phyloP scores from a whole-genome alignment of 192 early-diverging fungal species.

The Rhizophlyctis rosea region DNA sequence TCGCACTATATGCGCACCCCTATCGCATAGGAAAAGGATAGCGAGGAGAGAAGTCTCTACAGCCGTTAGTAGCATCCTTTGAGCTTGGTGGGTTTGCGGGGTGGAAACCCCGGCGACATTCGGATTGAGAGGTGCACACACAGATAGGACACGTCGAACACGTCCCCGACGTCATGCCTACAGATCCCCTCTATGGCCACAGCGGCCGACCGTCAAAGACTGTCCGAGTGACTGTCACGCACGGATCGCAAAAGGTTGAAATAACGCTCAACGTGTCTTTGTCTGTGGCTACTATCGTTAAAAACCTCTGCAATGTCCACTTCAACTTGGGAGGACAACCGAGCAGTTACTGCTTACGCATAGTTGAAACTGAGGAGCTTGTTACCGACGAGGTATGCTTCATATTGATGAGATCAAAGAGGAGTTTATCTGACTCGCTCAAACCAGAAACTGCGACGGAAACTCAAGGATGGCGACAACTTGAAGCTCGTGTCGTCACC shows the following conservation, averaged over 20 bases:
- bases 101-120: too few relatives aligned
- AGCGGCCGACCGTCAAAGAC: background rate
- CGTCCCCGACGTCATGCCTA: too few relatives aligned
- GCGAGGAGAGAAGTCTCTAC: too few relatives aligned
- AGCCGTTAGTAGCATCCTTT: too few relatives aligned
- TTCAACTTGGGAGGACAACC: slow-evolving; percentile 10
- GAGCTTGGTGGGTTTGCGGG: too few relatives aligned
- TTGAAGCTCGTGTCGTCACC: slow-evolving; percentile 32
- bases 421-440: background rate
- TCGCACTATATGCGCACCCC: too few relatives aligned
- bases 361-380: slow-evolving; percentile 34
- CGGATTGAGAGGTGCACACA: too few relatives aligned
- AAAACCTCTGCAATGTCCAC: slow-evolving; percentile 14
- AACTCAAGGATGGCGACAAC: slow-evolving; percentile 19
- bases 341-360: slow-evolving; percentile 18
- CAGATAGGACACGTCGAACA: too few relatives aligned
- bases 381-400: slow-evolving; percentile 30
- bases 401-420: background rate
- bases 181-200: background rate
- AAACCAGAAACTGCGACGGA: slow-evolving; percentile 14
- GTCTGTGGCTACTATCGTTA: slow-evolving; percentile 10
- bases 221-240: slow-evolving; percentile 3
- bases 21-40: too few relatives aligned
- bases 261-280: slow-evolving; percentile 3
- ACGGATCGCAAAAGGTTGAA: slow-evolving; percentile 20